Evolutionary conservation across 2,329 filamentous ascomycete genomes (phyloP), one percentile per base, ranked within the genome.

Genomic region (Lecanoromycetidae sp.): DNA sequence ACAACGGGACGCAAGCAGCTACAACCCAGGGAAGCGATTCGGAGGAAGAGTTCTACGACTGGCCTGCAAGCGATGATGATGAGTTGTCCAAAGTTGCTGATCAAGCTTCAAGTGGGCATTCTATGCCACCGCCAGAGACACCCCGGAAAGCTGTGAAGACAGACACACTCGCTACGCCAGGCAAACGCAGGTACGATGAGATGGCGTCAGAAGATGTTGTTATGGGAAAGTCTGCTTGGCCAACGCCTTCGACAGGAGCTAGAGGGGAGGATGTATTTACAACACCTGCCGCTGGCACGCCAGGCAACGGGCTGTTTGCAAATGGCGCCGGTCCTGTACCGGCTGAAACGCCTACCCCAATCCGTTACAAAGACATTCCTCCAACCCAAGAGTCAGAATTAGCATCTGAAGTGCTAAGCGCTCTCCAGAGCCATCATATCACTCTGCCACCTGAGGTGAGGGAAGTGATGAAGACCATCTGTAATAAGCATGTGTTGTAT

Each of bases 401-500:
- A 15, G 48, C 46, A 26, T 38, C 38, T 5, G 55, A 61, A 22
- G 59, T 59, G 12, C 50, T 65, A 3, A 53, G 51, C 3, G 57
- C 66, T 2, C 54, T 71, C 13, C 59, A 66, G 4, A 55, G 56
- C 5, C 57, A 67, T 45, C 45, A 55, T 27, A 57, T 63, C 19
- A 55, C 58, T 2, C 42, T 71, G 8, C 56, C 63, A 5, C 56
- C 58, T 8, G 48, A 54, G 8, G 62, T 63, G 2, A 60, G 58
- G 27, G 59, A 63, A 3, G 61, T 66, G 15, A 41, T 71, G 2
- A 56, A 63, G 2, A 56, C 56, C 9, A 52, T 75, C 6, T 65
- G 85, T 26, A 67, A 71, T 29, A 72, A 65, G 36, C 71, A 84
- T 53, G 73, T 76, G 13, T 63, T 79, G 43, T 72, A 70, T 43